Conservation (phyloP, 345 rosid genomes). For the Limnanthes douglasii region DNA sequence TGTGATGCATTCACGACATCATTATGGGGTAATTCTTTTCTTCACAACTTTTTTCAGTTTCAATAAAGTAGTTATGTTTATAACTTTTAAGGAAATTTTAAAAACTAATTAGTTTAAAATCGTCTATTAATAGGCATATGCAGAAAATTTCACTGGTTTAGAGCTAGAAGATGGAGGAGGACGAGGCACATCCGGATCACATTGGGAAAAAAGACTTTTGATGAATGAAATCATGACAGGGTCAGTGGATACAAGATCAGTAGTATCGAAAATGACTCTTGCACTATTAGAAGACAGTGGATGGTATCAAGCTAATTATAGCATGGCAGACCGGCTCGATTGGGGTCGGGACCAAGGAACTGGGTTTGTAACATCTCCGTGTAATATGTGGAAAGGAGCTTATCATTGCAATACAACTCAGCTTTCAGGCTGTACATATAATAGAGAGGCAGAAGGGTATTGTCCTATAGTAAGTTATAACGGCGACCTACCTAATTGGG, state of each 20-base stretch:
- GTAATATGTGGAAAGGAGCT: slow-evolving; percentile 95
- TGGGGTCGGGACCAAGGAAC: slow-evolving; percentile 99
- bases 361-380: slow-evolving; percentile 76
- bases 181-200: slow-evolving; percentile 99
- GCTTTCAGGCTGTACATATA: slow-evolving; percentile 93
- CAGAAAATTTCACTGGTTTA: slow-evolving; percentile 87
- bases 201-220: slow-evolving; percentile 97
- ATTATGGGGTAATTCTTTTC: slow-evolving; percentile 61
- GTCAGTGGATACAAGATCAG: slow-evolving; percentile 95
- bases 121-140: slow-evolving; percentile 55
- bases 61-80: slow-evolving; percentile 5
- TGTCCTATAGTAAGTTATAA: slow-evolving; percentile 91
- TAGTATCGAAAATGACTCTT: slow-evolving; percentile 93
- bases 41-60: not conserved
- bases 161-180: slow-evolving; percentile 99
- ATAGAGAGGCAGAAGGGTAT: slow-evolving; percentile 99
- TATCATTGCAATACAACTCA: slow-evolving; percentile 90
- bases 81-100: too few species aligned
- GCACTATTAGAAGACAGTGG: slow-evolving; percentile 98
- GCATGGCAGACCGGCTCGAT: slow-evolving; percentile 93
- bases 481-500: slow-evolving; percentile 94
- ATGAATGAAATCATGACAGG: slow-evolving; percentile 99
- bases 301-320: slow-evolving; percentile 97
- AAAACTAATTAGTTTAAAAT: too few species aligned
- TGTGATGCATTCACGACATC: slow-evolving; percentile 90